These are phyloP conservation scores for Arctium minus DNA, from an alignment of 129 eudicot genomes.

Conservation along the genomic window DNA sequence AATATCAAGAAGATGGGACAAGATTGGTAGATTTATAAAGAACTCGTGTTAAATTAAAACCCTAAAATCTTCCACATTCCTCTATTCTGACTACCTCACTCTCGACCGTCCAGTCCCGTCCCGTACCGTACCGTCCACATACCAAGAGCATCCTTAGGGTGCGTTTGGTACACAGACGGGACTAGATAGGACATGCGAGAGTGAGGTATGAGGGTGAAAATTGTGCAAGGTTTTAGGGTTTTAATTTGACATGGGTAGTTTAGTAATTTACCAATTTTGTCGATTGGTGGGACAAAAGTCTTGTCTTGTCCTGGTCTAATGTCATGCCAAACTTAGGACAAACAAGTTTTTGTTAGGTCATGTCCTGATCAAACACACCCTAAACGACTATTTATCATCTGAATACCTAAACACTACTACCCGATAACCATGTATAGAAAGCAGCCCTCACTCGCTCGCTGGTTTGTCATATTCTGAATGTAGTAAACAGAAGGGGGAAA, in stretches of 20 bases:
- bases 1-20: too few species aligned
- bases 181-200: too few species aligned
- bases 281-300: neutral
- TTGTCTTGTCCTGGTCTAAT: neutral
- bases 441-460: neutral
- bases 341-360: neutral
- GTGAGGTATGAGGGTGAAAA: too few species aligned
- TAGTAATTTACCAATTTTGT: neutral
- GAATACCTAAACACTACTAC: neutral
- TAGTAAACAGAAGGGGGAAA: slow-evolving; percentile 5
- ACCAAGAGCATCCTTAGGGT: neutral
- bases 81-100: too few species aligned
- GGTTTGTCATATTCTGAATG: neutral
- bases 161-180: neutral
- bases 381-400: neutral
- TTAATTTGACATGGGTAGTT: neutral
- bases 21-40: too few species aligned
- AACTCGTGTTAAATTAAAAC: too few species aligned
- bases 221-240: too few species aligned
- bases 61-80: too few species aligned
- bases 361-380: neutral
- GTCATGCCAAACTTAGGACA: neutral
- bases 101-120: too few species aligned
- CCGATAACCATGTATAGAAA: neutral
- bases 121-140: too few species aligned